Base-by-base conservation (phyloP, 805 yeast species). In the Yarrowia sp. region DNA sequence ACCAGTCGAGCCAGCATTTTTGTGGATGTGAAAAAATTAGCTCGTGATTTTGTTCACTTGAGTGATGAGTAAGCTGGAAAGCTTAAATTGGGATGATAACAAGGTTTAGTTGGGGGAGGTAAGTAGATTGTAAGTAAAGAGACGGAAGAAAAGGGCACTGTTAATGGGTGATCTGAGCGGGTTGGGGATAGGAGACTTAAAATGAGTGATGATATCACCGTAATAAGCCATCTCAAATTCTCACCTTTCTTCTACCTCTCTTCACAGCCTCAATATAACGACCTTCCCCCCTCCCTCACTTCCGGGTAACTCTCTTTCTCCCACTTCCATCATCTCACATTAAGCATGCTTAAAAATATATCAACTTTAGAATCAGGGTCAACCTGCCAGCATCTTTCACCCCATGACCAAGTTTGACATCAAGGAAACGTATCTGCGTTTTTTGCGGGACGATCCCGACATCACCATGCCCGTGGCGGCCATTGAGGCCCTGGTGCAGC, bases 381-480 rank as follows among this genome's bases (percentile, higher is more conserved):
- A 24, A 24, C 30, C 30, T 24, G 30, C 30, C 30, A 24, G 30
- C 30, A 24, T 24, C 30, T 24, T 24, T 24, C 30, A 5, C 30
- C 7, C 38, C 38, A 58, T 58, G 64, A 17, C 50, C 30, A 43
- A 42, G 19, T 92, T 95, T 76, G 96, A 93, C 77, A 92, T 95
- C 72, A 92, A 88, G 55, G 82, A 86, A 72, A 86, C 94, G 0
- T 95, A 95, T 76, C 82, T 91, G 68, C 84, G 85, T 75, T 92
- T 91, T 76, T 82, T 95, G 70, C 86, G 85, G 72, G 97, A 92
- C 63, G 98, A 95, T 79, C 83, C 91, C n/a, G 98, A 95, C 68
- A 91, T 95, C 87, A 93, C 99, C 7, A 95, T 93, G 98, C 99
- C 99, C 0, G 91, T 95, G 40, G 99, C 99, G 50, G 99, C 99